Conservation (phyloP, 495 filamentous ascomycete species). For the Hapsidospora chrysogenum region DNA sequence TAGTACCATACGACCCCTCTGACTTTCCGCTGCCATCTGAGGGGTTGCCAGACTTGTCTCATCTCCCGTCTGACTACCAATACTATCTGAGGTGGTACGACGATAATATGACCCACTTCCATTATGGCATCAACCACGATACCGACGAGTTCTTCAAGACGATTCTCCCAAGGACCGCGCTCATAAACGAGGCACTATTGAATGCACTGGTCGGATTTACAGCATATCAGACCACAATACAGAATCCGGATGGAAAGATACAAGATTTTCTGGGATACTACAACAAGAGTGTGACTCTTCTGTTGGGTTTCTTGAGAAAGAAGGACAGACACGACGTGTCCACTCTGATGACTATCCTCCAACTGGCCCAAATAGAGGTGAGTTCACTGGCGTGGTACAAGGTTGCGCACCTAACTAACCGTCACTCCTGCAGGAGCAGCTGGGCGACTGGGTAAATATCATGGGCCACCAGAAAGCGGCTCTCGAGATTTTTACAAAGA, state of each 20-base stretch:
- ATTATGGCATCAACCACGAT: slow-evolving; percentile 62
- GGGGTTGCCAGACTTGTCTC: slow-evolving; percentile 24
- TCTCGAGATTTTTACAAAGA: slow-evolving; percentile 55
- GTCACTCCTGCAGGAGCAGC: slow-evolving; percentile 57
- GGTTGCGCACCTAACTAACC: too few species aligned
- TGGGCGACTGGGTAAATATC: slow-evolving; percentile 88
- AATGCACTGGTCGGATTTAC: slow-evolving; percentile 85
- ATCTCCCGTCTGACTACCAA: slow-evolving; percentile 47
- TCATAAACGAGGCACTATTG: slow-evolving; percentile 66
- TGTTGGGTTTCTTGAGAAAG: slow-evolving; percentile 54
- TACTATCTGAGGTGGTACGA: slow-evolving; percentile 68
- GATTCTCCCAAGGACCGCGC: slow-evolving; percentile 50
- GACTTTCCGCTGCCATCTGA: slow-evolving; percentile 10
- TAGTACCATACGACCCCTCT: slow-evolving; percentile 10
- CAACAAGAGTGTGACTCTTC: slow-evolving; percentile 62
- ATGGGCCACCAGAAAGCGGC: slow-evolving; percentile 88
- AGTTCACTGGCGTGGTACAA: slow-evolving; percentile 8
- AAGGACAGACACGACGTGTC: slow-evolving; percentile 52
- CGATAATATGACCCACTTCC: slow-evolving; percentile 56
- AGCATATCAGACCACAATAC: slow-evolving; percentile 69
- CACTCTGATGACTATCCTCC: slow-evolving; percentile 78
- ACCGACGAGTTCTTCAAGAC: slow-evolving; percentile 53
- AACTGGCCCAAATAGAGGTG: slow-evolving; percentile 90
- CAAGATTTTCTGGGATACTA: slow-evolving; percentile 79
- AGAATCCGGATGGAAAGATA: slow-evolving; percentile 49